Base-by-base conservation (phyloP, 345 rosid genomes). In the Euphorbia pulcherrima region DNA sequence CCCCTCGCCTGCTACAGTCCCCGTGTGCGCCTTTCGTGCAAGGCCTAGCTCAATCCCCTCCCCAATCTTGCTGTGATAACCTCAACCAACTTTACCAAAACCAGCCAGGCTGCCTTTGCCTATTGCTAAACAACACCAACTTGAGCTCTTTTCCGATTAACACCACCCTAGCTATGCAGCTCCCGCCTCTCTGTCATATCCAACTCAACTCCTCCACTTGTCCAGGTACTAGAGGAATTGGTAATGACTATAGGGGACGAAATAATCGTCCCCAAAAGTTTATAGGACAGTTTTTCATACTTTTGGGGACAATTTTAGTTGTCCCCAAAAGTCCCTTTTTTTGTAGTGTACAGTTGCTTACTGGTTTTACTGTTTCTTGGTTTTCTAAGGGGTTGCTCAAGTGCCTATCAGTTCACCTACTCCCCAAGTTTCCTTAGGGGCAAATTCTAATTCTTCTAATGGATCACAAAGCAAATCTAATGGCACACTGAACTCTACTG, bases 1-100 rank as follows among this genome's bases (percentile, higher is more conserved):
- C 80, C 24, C 77, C 93, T 0, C 76, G 68, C 58, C 83, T 90
- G 51, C 79, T 88, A 27, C 80, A 86, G 56, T 71, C 80, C 64
- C 85, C 92, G 0, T 92, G 97, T 71, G 87, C 86, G 18, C 84
- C 97, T 1, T 92, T 79, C 57, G 88, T 87, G 47, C 97, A 85
- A 68, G 94, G 92, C 72, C 57, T 64, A 1, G 77, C 72, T 66
- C 89, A 18, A 59, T 74, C 74, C 9, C 98, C 96, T 0, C 63
- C 80, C 23, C 77, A 75, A 67, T 56, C 83, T 5, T 92, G 98
- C 80, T 87, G 98, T 41, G 71, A 85, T 77, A 83, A 79, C 72
- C 92, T 92, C 72, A 72, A 67, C 72, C 92, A 73, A 4, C 75
- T 88, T 62, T 84, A 76, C 74, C 53, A 16, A 68, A 83, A 81